Percentiles rank a stretch among this genome's conserved stretches.
Conservation (phyloP, 371 early-diverging fungal genomes). For the Saksenaea vasiformis region DNA sequence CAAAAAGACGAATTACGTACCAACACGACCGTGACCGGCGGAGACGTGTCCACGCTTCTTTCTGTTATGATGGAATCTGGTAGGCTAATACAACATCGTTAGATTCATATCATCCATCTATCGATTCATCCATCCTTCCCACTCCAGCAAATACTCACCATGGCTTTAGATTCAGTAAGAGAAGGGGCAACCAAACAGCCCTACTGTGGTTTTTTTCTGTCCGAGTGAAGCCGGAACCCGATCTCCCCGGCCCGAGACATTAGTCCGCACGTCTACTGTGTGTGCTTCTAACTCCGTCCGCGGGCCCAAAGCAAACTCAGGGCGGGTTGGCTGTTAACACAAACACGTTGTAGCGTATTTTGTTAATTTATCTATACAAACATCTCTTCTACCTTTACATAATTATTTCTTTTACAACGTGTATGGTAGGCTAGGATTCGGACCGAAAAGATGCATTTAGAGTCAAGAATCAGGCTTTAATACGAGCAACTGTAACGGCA, state of each 20-base stretch:
- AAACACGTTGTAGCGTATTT: too few relatives aligned
- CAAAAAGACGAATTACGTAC: neutral
- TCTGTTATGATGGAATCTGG: conserved; percentile 84
- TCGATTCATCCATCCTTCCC: neutral
- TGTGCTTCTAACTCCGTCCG: too few relatives aligned
- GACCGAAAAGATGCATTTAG: neutral
- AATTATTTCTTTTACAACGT: too few relatives aligned
- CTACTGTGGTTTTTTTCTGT: neutral
- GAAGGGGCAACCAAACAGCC: neutral
- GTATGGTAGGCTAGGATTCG: too few relatives aligned
- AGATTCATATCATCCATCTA: neutral
- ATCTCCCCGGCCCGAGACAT: neutral
- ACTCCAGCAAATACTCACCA: neutral
- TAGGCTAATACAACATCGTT: conserved; percentile 58
- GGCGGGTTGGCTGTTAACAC: too few relatives aligned
- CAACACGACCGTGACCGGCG: conserved; percentile 93
- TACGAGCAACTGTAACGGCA: too few relatives aligned
- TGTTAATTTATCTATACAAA: too few relatives aligned
- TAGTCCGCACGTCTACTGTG: neutral
- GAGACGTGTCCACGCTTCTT: conserved; percentile 94
- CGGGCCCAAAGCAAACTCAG: too few relatives aligned
- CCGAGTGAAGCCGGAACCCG: neutral
- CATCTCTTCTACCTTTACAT: too few relatives aligned
- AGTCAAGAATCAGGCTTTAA: too few relatives aligned
- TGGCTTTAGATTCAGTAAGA: conserved; percentile 1